Evolutionary conservation across 306 rosid species (phyloP), one percentile per base, ranked within the genome.

Genomic region (Carpinus fangiana): DNA sequence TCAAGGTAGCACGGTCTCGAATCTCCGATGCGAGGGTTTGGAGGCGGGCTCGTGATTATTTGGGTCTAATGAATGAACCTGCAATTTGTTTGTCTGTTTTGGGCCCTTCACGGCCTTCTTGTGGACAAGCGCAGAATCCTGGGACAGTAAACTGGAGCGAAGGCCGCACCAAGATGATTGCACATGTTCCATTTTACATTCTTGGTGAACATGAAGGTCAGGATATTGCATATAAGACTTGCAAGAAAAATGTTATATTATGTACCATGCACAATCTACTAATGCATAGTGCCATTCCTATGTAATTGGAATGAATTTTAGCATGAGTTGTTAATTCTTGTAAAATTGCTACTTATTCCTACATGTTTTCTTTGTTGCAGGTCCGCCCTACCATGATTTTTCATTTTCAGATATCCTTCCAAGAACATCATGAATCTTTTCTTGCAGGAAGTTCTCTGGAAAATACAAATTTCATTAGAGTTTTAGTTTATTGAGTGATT

Each of bases 121-220:
- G 78, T 59, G 92, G 88, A 79, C 82, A 82, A 26, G 54, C 48
- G 34, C 92, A 79, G 77, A 92, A 82, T 80, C 82, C 93, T 17
- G 99, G 99, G 79, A 83, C 90, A 77, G 85, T 95, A 48, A 85
- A 90, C 89, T 95, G 98, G 98, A 95, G 86, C 59, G 90, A 86
- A 51, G 98, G 98, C 20, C 84, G 91, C 17, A 86, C 88, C 14
- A 95, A 88, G 91, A 92, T 95, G 97, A 78, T 90, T 60, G 93
- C 98, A 13, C 98, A 92, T 80, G 77, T 95, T 85, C 99, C 99
- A 5, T 93, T 95, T 84, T 92, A 95, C 88, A 84, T 95, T 76
- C 90, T 95, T 2, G 90, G 93, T 36, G 92, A 88, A 84, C 92
- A 90, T 83, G 93, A 90, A 89, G 97, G 97, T 90, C 62, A 77